A percentile compares a stretch with the other conserved stretches of the same genome.
Conservation (phyloP, 75 land plant species). For the Pinus tabuliformis region DNA sequence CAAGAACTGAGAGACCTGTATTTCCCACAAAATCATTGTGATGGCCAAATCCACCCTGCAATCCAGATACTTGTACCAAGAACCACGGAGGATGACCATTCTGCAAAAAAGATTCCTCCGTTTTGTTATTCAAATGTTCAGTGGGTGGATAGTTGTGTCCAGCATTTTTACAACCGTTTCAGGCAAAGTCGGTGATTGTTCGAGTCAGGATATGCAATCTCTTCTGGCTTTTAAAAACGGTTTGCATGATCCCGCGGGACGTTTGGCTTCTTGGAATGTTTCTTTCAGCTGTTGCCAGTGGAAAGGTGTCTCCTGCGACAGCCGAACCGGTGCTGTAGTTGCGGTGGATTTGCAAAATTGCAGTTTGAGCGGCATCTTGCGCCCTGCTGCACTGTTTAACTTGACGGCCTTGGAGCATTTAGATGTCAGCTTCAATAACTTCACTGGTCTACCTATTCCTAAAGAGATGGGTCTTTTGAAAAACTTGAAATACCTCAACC, state of each 20-base stretch:
- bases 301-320: slow-evolving; percentile 23
- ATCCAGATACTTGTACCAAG: no score
- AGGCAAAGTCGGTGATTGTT: background rate
- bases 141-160: no score
- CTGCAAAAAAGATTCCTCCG: no score
- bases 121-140: no score
- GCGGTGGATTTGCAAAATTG: background rate
- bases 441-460: slow-evolving; percentile 9
- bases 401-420: slow-evolving; percentile 9
- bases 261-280: slow-evolving; percentile 17
- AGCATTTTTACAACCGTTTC: background rate
- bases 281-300: slow-evolving; percentile 23
- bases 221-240: slow-evolving; percentile 17
- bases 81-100: no score
- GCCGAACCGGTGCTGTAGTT: slow-evolving; percentile 10
- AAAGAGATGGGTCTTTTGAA: slow-evolving; percentile 15
- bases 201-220: slow-evolving; percentile 11
- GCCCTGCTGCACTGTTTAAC: slow-evolving; percentile 3
- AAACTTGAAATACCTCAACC: slow-evolving; percentile 19
- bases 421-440: slow-evolving; percentile 29
- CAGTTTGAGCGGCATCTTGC: background rate
- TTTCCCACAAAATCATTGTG: no score
- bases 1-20: no score
- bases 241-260: slow-evolving; percentile 8
- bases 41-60: no score